phyloP scores from a whole-genome alignment of 2,329 filamentous ascomycete species.

The Beauveria caledonica region DNA sequence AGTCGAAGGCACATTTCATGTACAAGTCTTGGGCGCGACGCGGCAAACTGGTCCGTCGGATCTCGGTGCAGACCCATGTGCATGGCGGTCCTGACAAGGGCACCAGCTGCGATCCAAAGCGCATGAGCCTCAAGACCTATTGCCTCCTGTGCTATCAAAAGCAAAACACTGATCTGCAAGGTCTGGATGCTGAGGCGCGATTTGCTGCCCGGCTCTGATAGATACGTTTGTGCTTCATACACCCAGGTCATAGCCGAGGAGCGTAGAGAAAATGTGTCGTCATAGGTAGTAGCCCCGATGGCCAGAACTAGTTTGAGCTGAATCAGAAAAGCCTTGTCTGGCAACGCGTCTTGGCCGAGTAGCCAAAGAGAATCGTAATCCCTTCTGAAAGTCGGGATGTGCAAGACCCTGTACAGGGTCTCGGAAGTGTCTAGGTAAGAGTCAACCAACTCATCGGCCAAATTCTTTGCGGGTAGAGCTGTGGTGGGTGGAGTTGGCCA shows the following conservation, averaged over 20 bases:
- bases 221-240: slow-evolving; percentile 47
- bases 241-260: slow-evolving; percentile 45
- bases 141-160: slow-evolving; percentile 34
- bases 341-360: slow-evolving; percentile 20
- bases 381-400: slow-evolving; percentile 39
- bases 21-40: slow-evolving; percentile 22
- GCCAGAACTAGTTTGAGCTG: slow-evolving; percentile 51
- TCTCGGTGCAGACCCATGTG: slow-evolving; percentile 45
- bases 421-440: slow-evolving; percentile 42
- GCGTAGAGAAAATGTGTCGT: slow-evolving; percentile 42
- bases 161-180: slow-evolving; percentile 38
- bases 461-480: slow-evolving; percentile 37
- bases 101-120: slow-evolving; percentile 38
- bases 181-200: slow-evolving; percentile 38
- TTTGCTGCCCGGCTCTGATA: slow-evolving; percentile 45
- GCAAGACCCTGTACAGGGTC: slow-evolving; percentile 39
- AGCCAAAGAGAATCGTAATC: slow-evolving; percentile 47
- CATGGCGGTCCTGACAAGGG: slow-evolving; percentile 36
- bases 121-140: slow-evolving; percentile 32
- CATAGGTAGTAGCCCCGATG: slow-evolving; percentile 44
- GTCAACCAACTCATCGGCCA: slow-evolving; percentile 40
- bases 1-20: slow-evolving; percentile 41
- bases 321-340: slow-evolving; percentile 39
- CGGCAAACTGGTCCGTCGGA: slow-evolving; percentile 29
- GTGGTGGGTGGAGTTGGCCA: slow-evolving; percentile 37